A percentile compares a stretch with the other conserved stretches of the same genome.
phyloP scores from a whole-genome alignment of 2,329 filamentous ascomycete genomes.

The Aspergillus awamori region DNA sequence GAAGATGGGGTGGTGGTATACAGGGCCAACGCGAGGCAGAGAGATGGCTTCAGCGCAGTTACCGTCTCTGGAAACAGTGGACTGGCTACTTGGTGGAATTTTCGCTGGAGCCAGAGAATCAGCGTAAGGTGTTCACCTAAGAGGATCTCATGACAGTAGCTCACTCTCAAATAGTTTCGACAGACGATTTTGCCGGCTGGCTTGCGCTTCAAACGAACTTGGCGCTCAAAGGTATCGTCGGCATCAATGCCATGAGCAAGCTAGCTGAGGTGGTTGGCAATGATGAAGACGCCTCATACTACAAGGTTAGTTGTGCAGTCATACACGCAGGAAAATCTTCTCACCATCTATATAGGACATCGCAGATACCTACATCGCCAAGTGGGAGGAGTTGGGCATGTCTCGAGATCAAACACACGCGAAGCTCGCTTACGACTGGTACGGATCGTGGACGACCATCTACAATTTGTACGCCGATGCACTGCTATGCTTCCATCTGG shows the following conservation, averaged over 20 bases:
- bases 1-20: slow-evolving; percentile 59
- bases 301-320: slow-evolving; percentile 45
- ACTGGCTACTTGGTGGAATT: slow-evolving; percentile 76
- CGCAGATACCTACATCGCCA: slow-evolving; percentile 66
- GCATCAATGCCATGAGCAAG: slow-evolving; percentile 75
- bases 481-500: slow-evolving; percentile 76
- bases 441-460: slow-evolving; percentile 79
- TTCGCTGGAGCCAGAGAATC: slow-evolving; percentile 72
- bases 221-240: slow-evolving; percentile 81
- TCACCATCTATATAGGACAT: slow-evolving; percentile 50
- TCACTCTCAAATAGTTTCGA: slow-evolving; percentile 59
- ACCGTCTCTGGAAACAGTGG: slow-evolving; percentile 75
- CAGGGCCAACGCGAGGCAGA: slow-evolving; percentile 61
- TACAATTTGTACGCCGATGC: slow-evolving; percentile 85
- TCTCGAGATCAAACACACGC: slow-evolving; percentile 71
- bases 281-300: slow-evolving; percentile 59
- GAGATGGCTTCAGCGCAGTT: slow-evolving; percentile 70
- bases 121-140: slow-evolving; percentile 50
- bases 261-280: slow-evolving; percentile 66
- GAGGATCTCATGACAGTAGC: slow-evolving; percentile 20
- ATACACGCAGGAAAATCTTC: neutral
- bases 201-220: slow-evolving; percentile 79
- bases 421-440: slow-evolving; percentile 78
- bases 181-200: slow-evolving; percentile 81
- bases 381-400: slow-evolving; percentile 73